These are phyloP conservation scores for Microbotryum scabiosae DNA, from an alignment of 1,284 basidiomycete species.

Conservation along the genomic window DNA sequence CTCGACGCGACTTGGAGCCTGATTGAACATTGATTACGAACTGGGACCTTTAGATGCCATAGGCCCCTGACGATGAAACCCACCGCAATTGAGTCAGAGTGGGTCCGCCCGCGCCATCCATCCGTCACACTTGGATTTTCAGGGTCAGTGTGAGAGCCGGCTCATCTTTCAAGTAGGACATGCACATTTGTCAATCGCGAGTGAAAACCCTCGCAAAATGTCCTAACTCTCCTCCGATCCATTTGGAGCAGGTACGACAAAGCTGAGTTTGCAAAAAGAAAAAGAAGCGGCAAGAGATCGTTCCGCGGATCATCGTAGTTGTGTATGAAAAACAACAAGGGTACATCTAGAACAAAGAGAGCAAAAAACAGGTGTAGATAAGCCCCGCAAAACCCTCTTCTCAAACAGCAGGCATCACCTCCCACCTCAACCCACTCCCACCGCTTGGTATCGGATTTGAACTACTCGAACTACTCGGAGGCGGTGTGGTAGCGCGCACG, in stretches of 20 bases:
- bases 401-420: not conserved
- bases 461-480: not conserved
- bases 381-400: not conserved
- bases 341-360: not conserved
- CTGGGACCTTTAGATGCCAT: too few species aligned
- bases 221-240: too few species aligned
- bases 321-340: not conserved
- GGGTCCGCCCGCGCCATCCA: not conserved
- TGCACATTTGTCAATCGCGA: too few species aligned
- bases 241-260: too few species aligned
- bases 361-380: not conserved
- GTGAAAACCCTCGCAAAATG: too few species aligned
- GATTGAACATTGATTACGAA: too few species aligned
- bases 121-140: too few species aligned
- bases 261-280: not conserved
- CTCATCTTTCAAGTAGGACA: too few species aligned
- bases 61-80: too few species aligned
- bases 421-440: slow-evolving; percentile 6
- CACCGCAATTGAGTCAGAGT: too few species aligned
- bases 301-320: slow-evolving; percentile 3
- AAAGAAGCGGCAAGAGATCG: not conserved
- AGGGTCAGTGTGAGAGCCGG: too few species aligned
- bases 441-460: not conserved
- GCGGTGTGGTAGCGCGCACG: slow-evolving; percentile 4
- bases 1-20: too few species aligned